Conservation (phyloP, 2,329 filamentous ascomycete genomes). For the Macrophomina pseudophaseolina region DNA sequence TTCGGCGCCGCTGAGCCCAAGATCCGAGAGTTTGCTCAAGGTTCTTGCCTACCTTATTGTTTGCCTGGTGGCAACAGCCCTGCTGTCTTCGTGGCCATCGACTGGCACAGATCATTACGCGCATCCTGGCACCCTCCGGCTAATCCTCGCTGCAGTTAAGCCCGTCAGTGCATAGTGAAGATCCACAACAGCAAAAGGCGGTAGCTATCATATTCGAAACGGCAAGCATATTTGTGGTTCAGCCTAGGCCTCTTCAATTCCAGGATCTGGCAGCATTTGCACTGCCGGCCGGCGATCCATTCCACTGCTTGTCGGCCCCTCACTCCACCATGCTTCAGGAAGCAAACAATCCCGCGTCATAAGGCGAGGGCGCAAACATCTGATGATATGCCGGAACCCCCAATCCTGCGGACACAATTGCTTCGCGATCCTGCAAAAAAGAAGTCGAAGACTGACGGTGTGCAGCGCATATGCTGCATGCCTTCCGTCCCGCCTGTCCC, state of each 20-base stretch:
- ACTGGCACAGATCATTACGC: not conserved
- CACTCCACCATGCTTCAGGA: not conserved
- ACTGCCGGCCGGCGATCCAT: not conserved
- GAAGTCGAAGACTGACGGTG: not conserved
- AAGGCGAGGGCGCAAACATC: too few species aligned
- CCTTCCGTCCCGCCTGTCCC: conserved; percentile 14
- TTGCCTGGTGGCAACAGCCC: not conserved
- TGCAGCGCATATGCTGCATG: conserved; percentile 6
- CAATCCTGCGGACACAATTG: too few species aligned
- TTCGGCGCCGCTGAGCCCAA: not conserved
- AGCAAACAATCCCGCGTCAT: not conserved
- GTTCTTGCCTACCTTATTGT: not conserved
- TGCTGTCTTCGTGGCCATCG: not conserved
- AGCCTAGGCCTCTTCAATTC: not conserved
- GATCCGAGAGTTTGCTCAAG: not conserved
- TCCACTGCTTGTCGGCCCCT: not conserved
- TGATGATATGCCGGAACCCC: too few species aligned
- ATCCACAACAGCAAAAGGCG: not conserved
- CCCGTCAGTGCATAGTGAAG: not conserved
- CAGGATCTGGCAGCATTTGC: not conserved
- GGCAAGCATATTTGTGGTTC: not conserved
- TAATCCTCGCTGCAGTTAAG: not conserved
- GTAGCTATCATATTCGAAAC: not conserved
- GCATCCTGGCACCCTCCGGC: not conserved
- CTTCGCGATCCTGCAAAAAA: not conserved